Evolutionary conservation across 2,329 filamentous ascomycete genomes (phyloP).

Genomic region (Conoideocrella luteorostrata): DNA sequence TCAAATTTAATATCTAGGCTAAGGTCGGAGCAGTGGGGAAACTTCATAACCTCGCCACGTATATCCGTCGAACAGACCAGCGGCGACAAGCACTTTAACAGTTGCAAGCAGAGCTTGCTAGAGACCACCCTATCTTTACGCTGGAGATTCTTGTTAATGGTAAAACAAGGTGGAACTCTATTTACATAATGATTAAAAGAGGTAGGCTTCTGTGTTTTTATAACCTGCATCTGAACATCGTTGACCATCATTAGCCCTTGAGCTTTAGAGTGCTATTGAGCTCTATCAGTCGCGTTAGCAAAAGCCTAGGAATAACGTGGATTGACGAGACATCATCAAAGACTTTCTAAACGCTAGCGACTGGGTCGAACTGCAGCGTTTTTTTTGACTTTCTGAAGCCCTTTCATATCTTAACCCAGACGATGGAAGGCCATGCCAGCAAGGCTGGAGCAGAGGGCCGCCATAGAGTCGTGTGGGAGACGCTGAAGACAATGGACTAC

Average conservation of each 20-base stretch:
- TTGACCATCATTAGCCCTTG: not conserved
- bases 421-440: not conserved
- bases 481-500: constrained; percentile 5
- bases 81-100: too few relatives aligned
- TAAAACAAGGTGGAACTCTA: constrained; percentile 2
- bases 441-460: not conserved
- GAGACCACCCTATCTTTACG: too few relatives aligned
- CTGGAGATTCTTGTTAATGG: too few relatives aligned
- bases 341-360: constrained; percentile 2
- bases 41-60: too few relatives aligned
- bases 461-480: not conserved
- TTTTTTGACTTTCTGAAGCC: constrained; percentile 1
- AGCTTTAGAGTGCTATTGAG: not conserved
- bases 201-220: not conserved
- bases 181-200: constrained; percentile 1
- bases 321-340: not conserved
- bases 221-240: not conserved
- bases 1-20: too few relatives aligned
- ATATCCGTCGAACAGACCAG: too few relatives aligned
- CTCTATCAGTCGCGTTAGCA: constrained; percentile 3
- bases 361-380: constrained; percentile 2
- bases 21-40: too few relatives aligned
- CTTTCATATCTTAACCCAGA: constrained; percentile 1
- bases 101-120: too few relatives aligned
- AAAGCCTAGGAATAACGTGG: not conserved